Evolutionary conservation across 2,329 filamentous ascomycete genomes (phyloP).

Genomic region (Aspergillus sp.): DNA sequence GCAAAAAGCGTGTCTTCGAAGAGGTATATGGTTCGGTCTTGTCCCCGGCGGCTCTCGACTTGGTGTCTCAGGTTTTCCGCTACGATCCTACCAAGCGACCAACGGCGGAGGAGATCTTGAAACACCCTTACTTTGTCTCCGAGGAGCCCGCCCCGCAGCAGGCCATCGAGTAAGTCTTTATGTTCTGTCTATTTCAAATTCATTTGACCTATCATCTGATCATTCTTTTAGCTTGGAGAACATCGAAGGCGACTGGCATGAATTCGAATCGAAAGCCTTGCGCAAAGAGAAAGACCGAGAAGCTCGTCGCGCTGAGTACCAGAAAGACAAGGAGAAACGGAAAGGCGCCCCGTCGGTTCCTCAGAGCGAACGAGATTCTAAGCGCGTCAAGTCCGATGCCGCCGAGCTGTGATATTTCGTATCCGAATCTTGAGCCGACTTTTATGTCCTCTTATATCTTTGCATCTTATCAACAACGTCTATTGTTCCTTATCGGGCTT

Average conservation of each 20-base stretch:
- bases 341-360: slow-evolving; percentile 39
- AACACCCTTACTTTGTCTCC: slow-evolving; percentile 81
- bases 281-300: slow-evolving; percentile 78
- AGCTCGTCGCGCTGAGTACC: slow-evolving; percentile 47
- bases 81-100: slow-evolving; percentile 86
- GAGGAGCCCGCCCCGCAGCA: slow-evolving; percentile 78
- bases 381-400: slow-evolving; percentile 36
- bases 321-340: slow-evolving; percentile 51
- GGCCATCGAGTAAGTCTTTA: slow-evolving; percentile 69
- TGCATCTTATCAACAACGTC: neutral
- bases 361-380: slow-evolving; percentile 41
- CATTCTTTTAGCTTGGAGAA: slow-evolving; percentile 62
- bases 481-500: neutral
- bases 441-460: neutral
- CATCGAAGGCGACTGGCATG: slow-evolving; percentile 94
- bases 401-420: slow-evolving; percentile 10
- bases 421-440: neutral
- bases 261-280: slow-evolving; percentile 94
- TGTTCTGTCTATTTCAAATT: slow-evolving; percentile 23
- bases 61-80: slow-evolving; percentile 79
- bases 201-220: slow-evolving; percentile 8
- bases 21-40: slow-evolving; percentile 78
- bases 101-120: slow-evolving; percentile 76
- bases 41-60: slow-evolving; percentile 76
- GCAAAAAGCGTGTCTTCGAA: slow-evolving; percentile 72